phyloP scores from a whole-genome alignment of 179 eudicot genomes.

The Actinidia arguta region DNA sequence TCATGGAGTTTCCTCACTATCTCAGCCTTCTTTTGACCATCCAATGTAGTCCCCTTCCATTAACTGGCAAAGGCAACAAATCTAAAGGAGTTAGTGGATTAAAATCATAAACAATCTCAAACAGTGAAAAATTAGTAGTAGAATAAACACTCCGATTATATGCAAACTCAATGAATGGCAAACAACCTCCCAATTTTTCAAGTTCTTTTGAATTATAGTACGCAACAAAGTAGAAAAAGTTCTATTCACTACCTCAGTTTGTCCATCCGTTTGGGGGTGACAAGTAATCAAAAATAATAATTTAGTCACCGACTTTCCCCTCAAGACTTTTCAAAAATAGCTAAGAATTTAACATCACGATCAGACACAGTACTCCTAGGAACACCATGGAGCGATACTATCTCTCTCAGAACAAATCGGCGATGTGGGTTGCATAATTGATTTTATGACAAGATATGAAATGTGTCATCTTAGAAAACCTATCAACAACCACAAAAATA shows the following conservation, averaged over 20 bases:
- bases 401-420: slow-evolving; percentile 16
- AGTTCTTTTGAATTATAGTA: too few species aligned
- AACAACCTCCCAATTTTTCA: background rate
- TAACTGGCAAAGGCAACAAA: background rate
- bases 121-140: background rate
- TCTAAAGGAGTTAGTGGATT: background rate
- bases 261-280: too few species aligned
- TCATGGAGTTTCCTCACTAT: background rate
- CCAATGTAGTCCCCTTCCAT: background rate
- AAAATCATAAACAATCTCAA: background rate
- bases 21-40: slow-evolving; percentile 2
- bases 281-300: too few species aligned
- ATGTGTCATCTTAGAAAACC: too few species aligned
- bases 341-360: slow-evolving; percentile 10
- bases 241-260: too few species aligned
- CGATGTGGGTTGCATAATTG: background rate
- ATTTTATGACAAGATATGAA: too few species aligned
- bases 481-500: too few species aligned
- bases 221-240: too few species aligned
- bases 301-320: too few species aligned
- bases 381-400: slow-evolving; percentile 8
- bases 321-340: too few species aligned
- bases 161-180: background rate
- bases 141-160: background rate
- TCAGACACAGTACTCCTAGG: background rate